phyloP scores from a whole-genome alignment of 352 stramenopile species.

The Phytophthora fragariaefolia region DNA sequence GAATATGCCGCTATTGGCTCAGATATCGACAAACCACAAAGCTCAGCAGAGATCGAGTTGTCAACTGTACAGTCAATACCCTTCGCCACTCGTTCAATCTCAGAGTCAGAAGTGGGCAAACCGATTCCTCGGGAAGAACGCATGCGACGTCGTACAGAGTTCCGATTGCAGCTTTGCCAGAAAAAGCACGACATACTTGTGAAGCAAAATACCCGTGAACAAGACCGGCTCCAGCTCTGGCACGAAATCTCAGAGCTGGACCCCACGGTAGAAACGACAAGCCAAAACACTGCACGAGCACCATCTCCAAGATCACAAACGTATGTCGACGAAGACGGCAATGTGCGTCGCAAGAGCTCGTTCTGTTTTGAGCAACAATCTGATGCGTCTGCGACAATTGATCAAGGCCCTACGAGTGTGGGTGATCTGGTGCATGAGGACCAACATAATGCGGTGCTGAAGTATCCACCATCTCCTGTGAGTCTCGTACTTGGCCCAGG shows the following conservation, averaged over 20 bases:
- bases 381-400: not conserved
- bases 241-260: constrained; percentile 37
- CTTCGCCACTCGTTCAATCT: not conserved
- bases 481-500: not conserved
- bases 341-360: constrained; percentile 39
- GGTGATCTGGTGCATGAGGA: not conserved
- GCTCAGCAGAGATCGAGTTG: not conserved
- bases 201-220: constrained; percentile 18
- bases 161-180: constrained; percentile 29
- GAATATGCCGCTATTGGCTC: not conserved
- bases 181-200: constrained; percentile 37
- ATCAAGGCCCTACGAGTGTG: not conserved
- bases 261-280: constrained; percentile 39
- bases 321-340: constrained; percentile 46
- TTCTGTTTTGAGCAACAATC: not conserved
- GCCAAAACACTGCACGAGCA: constrained; percentile 25
- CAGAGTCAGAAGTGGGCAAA: constrained; percentile 5
- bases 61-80: not conserved
- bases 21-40: not conserved
- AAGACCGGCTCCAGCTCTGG: constrained; percentile 42
- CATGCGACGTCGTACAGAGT: constrained; percentile 29
- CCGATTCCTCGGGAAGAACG: constrained; percentile 6
- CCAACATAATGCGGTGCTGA: not conserved
- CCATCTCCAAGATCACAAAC: constrained; percentile 36
- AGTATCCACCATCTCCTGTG: not conserved